These are phyloP conservation scores for Zelonia costaricensis DNA, from an alignment of 208 protist genomes.

Conservation along the genomic window DNA sequence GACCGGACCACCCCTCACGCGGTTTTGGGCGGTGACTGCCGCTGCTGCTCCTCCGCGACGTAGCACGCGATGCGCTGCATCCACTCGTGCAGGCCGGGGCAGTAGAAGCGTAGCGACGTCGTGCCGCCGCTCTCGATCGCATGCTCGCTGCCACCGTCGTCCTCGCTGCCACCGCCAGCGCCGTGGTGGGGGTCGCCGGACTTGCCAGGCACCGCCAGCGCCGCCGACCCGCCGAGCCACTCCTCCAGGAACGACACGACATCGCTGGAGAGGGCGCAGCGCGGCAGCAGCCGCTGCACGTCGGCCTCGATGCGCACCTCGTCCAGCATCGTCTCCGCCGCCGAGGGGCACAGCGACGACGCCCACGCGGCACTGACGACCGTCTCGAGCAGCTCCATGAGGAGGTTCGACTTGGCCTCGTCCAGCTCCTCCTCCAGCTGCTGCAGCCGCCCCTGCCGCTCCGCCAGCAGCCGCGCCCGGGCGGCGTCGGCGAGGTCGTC, in stretches of 20 bases:
- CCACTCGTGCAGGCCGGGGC: conserved; percentile 77
- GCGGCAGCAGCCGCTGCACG: conserved; percentile 58
- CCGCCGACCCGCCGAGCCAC: conserved; percentile 27
- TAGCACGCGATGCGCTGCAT: conserved; percentile 58
- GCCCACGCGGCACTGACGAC: conserved; percentile 42
- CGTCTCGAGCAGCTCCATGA: conserved; percentile 67
- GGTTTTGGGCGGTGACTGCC: too few relatives aligned
- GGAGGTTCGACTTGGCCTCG: conserved; percentile 61
- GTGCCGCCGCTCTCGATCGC: conserved; percentile 14
- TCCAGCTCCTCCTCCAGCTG: conserved; percentile 50
- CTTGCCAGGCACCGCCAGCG: background rate
- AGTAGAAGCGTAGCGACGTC: conserved; percentile 40
- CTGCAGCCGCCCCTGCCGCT: conserved; percentile 14
- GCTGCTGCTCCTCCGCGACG: conserved; percentile 37
- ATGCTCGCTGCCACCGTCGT: background rate
- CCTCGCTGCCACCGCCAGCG: conserved; percentile 2
- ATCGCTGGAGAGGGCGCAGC: conserved; percentile 46
- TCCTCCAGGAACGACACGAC: conserved; percentile 59
- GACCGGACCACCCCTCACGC: too few relatives aligned
- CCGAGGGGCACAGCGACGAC: conserved; percentile 6
- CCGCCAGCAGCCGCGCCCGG: conserved; percentile 13
- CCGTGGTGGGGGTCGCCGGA: background rate
- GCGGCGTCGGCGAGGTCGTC: conserved; percentile 30
- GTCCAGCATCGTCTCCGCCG: conserved; percentile 47
- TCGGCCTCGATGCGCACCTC: conserved; percentile 61